Evolutionary conservation across 2,329 filamentous ascomycete genomes (phyloP), one percentile per base, ranked within the genome.

Genomic region (Grosmannia huntii): DNA sequence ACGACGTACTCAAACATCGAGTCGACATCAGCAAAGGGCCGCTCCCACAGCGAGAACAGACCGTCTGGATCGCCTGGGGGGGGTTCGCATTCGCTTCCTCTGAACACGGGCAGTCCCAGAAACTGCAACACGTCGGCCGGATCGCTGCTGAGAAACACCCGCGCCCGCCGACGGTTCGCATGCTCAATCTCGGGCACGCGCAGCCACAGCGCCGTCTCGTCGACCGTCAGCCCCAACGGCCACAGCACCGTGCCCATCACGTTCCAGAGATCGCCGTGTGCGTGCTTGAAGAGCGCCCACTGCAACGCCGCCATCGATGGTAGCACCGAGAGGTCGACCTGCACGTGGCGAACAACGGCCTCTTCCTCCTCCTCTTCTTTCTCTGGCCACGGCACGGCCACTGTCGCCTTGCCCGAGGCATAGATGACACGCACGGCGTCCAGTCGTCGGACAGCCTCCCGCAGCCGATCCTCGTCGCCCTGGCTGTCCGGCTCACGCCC

Each of bases 261-360:
- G 60, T 81, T 86, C 77, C 84, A 84, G 0, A 83, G 59, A 64
- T 92, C 88, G n/a, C 86, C 85, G 64, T 92, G 88, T 0, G 81
- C 79, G 46, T 85, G 76, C 63, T 82, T 82, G 70, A 90, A 90
- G 4, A 81, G 69, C 44, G 77, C 75, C 87, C 87, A 92, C 33
- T 75, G 73, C 61, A 80, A 76, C 57, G 69, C 64, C 16, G 71
- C 66, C 0, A 70, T 62, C 1, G 69, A 72, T 1, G 65, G 64
- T 59, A 77, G 83, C 27, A 85, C 67, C 33, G 80, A 76, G 1
- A 92, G 68, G 66, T 94, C 89, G 28, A 92, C 74, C 64, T 94
- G 89, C 5, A 89, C 77, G 65, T 76, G 79, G 49, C 23, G 28
- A 25, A 51, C n/a, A n/a, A 12, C 46, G 38, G 44, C 51, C 48